Conservation (phyloP, 73 alveolate genomes). For the Paramecium sonneborni region DNA sequence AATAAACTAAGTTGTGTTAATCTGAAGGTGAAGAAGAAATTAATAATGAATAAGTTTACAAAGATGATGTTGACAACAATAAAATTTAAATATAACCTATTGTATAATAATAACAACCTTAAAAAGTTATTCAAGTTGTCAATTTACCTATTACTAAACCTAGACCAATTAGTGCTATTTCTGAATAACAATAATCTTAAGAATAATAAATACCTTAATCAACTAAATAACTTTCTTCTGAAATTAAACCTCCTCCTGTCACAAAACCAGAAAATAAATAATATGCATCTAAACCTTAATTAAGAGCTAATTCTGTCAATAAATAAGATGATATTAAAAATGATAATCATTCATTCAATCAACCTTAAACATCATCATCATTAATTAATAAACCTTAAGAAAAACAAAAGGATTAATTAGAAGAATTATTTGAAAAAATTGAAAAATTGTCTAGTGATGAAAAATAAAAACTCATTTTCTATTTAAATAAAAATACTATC, state of each 20-base stretch:
- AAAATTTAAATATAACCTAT: neutral
- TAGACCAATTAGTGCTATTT: conserved; percentile 37
- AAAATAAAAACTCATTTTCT: neutral
- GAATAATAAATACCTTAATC: neutral
- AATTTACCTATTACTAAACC: conserved; percentile 48
- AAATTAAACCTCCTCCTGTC: neutral
- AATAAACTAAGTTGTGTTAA: conserved; percentile 37
- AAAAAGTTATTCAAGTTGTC: conserved; percentile 22
- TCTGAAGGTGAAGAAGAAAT: conserved; percentile 69
- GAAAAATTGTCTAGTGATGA: neutral
- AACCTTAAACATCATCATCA: neutral
- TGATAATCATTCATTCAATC: neutral
- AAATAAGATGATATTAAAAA: neutral
- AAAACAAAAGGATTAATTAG: neutral
- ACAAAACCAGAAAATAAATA: neutral
- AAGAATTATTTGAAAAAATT: conserved; percentile 24
- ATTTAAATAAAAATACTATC: neutral
- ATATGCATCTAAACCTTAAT: conserved; percentile 46
- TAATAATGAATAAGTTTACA: conserved; percentile 44
- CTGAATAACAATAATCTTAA: neutral
- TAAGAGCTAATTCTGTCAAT: neutral
- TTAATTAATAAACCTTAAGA: neutral
- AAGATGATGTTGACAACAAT: neutral
- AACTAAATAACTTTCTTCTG: neutral
- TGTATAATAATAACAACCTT: neutral